Evolutionary conservation across 768 basidiomycete species (phyloP), one percentile per base, ranked within the genome.

Genomic region (Lenzites betulinus): DNA sequence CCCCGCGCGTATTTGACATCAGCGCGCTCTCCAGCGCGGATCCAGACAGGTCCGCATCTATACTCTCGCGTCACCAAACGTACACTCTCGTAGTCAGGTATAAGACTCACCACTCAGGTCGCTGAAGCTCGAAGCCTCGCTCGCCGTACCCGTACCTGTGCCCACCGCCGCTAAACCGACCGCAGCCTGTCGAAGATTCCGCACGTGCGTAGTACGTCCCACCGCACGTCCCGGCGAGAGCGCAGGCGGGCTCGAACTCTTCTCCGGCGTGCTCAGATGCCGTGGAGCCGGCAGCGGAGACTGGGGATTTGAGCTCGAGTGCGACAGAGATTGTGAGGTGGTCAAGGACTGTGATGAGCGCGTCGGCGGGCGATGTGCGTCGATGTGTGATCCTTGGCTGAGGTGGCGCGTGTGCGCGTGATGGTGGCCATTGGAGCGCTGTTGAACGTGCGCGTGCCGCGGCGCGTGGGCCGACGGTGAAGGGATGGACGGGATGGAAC

Each of bases 21-120:
- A 91, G 71, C 0, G 90, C 90, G 64, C 91, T 93, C 69, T 92
- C 91, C 62, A 94, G 70, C 4, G 87, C 91, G 41, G 91, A 92
- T 7, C 84, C 84, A 18, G 90, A 92, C 39, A 93, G 71, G 70
- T 89, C 90, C 12, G 84, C 81, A 65, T 91, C 89, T 90, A 63
- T 0, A 25, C 12, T 8, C 22, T 22, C 44, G 25, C 22, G 12
- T 25, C 44, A 22, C 15, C 15, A 13, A 39, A 8, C 44, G 15
- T 12, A 20, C 6, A 2, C 25, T 6, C 13, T 2, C 48, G 28
- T 11, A 5, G 11, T 4, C 30, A 33, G 30, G 30, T 18, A 42
- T 7, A 11, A 39, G 16, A 74, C 83, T 68, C 67, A 92, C 92
- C 92, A 67, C 92, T 94, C 44, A 93, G 69, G 68, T 94, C 92